These are phyloP conservation scores for Blyttiomyces sp. DNA, from an alignment of 371 early-diverging fungal genomes.

Conservation along the genomic window DNA sequence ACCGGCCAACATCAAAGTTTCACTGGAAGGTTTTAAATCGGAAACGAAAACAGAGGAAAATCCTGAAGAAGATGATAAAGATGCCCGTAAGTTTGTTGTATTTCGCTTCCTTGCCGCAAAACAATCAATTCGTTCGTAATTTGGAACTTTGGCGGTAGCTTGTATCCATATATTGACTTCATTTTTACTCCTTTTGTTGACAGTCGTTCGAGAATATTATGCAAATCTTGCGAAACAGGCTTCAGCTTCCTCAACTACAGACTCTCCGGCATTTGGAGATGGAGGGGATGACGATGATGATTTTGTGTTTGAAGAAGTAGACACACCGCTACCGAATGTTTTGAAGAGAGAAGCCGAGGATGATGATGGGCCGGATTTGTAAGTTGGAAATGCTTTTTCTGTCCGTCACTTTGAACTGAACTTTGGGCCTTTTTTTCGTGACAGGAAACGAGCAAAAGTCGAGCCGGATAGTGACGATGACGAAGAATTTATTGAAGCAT, in stretches of 20 bases:
- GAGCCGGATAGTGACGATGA: constrained; percentile 13
- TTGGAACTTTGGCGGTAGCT: no score
- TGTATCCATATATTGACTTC: background rate
- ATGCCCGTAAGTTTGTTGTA: background rate
- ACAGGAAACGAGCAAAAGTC: background rate
- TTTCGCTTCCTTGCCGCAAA: background rate
- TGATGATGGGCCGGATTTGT: background rate
- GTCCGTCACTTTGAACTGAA: background rate
- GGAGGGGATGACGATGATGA: background rate
- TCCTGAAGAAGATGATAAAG: background rate
- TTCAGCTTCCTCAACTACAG: background rate
- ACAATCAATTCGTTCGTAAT: no score
- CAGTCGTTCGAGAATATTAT: constrained; percentile 14
- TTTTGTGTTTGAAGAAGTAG: background rate
- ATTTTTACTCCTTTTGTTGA: background rate
- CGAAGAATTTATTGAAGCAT: constrained; percentile 18
- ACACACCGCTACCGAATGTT: background rate
- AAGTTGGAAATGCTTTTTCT: background rate
- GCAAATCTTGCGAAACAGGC: background rate
- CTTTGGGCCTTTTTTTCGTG: background rate
- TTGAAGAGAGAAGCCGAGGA: background rate
- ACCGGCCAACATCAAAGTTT: constrained; percentile 4
- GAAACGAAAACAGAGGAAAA: background rate
- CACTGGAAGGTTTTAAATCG: constrained; percentile 8
- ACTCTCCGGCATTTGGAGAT: background rate